Evolutionary conservation across 768 basidiomycete genomes (phyloP), one percentile per base, ranked within the genome.

Genomic region (Leccinum incarnatum): DNA sequence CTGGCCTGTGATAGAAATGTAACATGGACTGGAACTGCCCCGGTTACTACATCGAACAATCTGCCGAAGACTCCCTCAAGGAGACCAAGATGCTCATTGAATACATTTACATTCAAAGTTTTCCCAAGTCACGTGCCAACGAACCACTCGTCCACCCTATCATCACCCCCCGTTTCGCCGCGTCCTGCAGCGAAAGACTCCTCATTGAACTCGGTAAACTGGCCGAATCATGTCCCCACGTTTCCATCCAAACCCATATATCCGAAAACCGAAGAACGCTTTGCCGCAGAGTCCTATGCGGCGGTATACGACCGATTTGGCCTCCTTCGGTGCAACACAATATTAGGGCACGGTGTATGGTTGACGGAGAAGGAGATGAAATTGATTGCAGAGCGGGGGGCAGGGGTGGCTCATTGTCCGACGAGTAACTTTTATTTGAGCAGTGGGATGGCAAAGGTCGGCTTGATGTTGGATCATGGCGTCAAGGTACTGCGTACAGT

Each of bases 121-220:
- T 91, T 25, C 69, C 81, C 5, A 65, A 71, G 8, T 62, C 72
- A 21, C 62, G 60, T 34, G 54, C 62, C 23, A 64, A 70, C 34
- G 76, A 79, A 60, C 79, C 82, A 6, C 84, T 95, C 30, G 88
- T 97, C 10, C 87, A 91, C 54, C 95, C 95, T 8, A 86, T 95
- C 67, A 74, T 98, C 42, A 97, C 95, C 0, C 95, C 95, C 3
- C 88, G 95, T 23, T 97, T 96, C 72, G 95, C 95, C 29, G 87
- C 96, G 59, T 86, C 90, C 12, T 95, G 93, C 75, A 85, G 92
- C 0, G 69, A 78, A 6, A 73, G 79, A 10, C 83, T 95, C 27
- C 80, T 98, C 53, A 51, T 67, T 1, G 72, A 75, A 0, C 78
- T 98, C 10, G 84, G 89, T 4, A 2, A 55, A 4, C 60, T 95